A percentile compares a stretch with the other conserved stretches of the same genome.
Conservation (phyloP, 768 basidiomycete genomes). For the Suillus alpinus region DNA sequence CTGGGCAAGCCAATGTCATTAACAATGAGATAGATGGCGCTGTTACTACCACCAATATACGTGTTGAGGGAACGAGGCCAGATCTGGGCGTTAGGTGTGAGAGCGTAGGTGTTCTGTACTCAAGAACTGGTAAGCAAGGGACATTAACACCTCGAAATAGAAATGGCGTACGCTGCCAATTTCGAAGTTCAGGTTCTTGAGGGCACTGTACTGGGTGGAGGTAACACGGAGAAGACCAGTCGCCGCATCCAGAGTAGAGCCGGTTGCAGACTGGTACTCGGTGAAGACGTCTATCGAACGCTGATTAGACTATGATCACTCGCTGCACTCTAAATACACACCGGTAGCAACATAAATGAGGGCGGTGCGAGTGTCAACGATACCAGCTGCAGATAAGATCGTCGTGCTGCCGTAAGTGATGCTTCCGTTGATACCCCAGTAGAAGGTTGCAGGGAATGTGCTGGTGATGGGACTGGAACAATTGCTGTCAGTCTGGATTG, state of each 20-base stretch:
- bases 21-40: no score
- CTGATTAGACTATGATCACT: neutral
- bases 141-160: no score
- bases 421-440: slow-evolving; percentile 61
- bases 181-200: slow-evolving; percentile 7
- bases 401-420: slow-evolving; percentile 48
- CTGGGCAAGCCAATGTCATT: no score
- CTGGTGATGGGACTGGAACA: slow-evolving; percentile 25
- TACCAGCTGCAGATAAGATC: slow-evolving; percentile 48
- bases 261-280: slow-evolving; percentile 44
- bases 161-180: slow-evolving; percentile 1
- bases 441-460: slow-evolving; percentile 43
- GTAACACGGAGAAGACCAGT: slow-evolving; percentile 17
- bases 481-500: neutral
- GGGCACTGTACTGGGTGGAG: slow-evolving; percentile 4
- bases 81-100: no score
- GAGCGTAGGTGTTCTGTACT: no score
- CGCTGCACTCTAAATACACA: slow-evolving; percentile 16
- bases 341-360: slow-evolving; percentile 46
- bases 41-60: no score
- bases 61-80: no score
- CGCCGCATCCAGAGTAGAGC: slow-evolving; percentile 29
- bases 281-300: slow-evolving; percentile 34
- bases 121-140: no score
- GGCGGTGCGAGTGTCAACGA: slow-evolving; percentile 63